Evolutionary conservation across 495 filamentous ascomycete species (phyloP).

Genomic region (Venustampulla echinocandica): DNA sequence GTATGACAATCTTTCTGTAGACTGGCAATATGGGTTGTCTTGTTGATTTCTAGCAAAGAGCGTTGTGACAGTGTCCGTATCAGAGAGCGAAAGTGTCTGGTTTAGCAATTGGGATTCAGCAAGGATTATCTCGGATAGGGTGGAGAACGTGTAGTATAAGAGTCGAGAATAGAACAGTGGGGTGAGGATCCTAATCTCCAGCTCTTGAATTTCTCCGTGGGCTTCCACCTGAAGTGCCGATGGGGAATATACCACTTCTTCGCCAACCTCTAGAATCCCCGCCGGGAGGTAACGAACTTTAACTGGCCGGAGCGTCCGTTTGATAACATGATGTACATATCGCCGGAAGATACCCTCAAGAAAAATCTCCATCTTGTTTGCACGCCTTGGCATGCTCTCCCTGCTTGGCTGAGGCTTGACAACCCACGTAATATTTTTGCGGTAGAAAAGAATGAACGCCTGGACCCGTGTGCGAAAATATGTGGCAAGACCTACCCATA

Average conservation of each 20-base stretch:
- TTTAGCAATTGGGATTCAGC: not conserved
- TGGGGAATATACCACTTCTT: slow-evolving; percentile 30
- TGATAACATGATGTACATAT: slow-evolving; percentile 44
- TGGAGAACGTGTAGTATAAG: slow-evolving; percentile 32
- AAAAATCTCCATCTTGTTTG: slow-evolving; percentile 34
- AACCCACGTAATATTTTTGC: slow-evolving; percentile 46
- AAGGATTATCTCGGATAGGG: not conserved
- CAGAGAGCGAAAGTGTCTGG: not conserved
- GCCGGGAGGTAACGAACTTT: slow-evolving; percentile 42
- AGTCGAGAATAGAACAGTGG: slow-evolving; percentile 54
- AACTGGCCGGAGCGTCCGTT: slow-evolving; percentile 29
- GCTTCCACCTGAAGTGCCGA: slow-evolving; percentile 7
- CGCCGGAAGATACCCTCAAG: slow-evolving; percentile 44
- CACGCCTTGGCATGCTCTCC: slow-evolving; percentile 39
- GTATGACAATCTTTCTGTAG: too few relatives aligned
- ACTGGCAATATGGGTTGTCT: too few relatives aligned
- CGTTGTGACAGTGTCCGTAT: too few relatives aligned
- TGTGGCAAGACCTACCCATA: slow-evolving; percentile 55
- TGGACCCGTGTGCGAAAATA: slow-evolving; percentile 53
- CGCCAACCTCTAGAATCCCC: slow-evolving; percentile 29
- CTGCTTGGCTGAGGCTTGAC: slow-evolving; percentile 46
- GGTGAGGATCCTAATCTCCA: slow-evolving; percentile 45
- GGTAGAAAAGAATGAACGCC: slow-evolving; percentile 45
- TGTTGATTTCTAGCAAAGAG: too few relatives aligned
- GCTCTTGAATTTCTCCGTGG: slow-evolving; percentile 13